Conservation (phyloP, 768 basidiomycete species). For the Pulveroboletus sp. region DNA sequence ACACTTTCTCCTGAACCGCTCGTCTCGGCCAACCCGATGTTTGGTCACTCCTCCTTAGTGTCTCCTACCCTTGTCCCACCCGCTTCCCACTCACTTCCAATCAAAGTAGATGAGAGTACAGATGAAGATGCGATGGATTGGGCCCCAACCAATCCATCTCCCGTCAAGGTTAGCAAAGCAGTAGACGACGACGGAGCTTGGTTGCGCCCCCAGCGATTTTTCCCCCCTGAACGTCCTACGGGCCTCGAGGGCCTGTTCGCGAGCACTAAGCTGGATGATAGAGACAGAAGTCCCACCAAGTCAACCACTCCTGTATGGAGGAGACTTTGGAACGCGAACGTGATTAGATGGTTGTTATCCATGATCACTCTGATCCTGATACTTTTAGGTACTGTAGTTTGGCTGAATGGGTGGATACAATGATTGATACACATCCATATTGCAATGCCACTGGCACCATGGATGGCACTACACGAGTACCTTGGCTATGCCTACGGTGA, state of each 20-base stretch:
- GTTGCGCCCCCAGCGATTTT: slow-evolving; percentile 71
- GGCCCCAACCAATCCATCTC: slow-evolving; percentile 49
- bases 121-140: slow-evolving; percentile 58
- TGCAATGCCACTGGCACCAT: neutral
- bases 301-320: neutral
- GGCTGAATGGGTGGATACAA: slow-evolving; percentile 20
- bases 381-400: slow-evolving; percentile 18
- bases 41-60: slow-evolving; percentile 63
- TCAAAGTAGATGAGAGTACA: slow-evolving; percentile 25
- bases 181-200: slow-evolving; percentile 38
- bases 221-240: slow-evolving; percentile 72
- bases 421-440: slow-evolving; percentile 16
- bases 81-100: slow-evolving; percentile 23
- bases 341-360: slow-evolving; percentile 11
- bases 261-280: slow-evolving; percentile 53
- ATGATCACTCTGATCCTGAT: slow-evolving; percentile 13
- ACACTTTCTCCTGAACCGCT: slow-evolving; percentile 64
- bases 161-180: slow-evolving; percentile 19
- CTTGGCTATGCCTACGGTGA: slow-evolving; percentile 1
- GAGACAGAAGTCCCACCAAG: neutral
- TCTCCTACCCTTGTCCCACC: slow-evolving; percentile 20
- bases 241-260: slow-evolving; percentile 70
- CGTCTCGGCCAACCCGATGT: slow-evolving; percentile 51
- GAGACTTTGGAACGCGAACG: neutral
- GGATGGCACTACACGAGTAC: slow-evolving; percentile 1